phyloP scores from a whole-genome alignment of 352 stramenopile genomes.

The Globisporangium nunn region DNA sequence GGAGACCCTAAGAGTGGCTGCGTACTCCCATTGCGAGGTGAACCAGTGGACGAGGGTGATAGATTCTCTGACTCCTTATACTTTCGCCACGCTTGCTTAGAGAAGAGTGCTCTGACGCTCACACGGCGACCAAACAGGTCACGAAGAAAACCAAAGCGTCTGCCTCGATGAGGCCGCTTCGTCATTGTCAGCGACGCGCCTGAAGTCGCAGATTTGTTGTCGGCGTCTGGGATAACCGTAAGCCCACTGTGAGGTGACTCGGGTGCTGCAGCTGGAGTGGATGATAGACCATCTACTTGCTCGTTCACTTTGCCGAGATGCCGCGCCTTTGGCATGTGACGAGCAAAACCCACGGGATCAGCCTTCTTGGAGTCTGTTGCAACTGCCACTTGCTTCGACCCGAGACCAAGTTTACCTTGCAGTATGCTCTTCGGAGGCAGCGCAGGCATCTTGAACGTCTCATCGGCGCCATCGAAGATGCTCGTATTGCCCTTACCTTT shows the following conservation, averaged over 20 bases:
- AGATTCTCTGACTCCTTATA: constrained; percentile 37
- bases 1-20: constrained; percentile 10
- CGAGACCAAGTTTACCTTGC: constrained; percentile 9
- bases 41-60: constrained; percentile 11
- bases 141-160: constrained; percentile 30
- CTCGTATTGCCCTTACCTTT: constrained; percentile 50
- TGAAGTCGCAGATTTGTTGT: not conserved
- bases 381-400: not conserved
- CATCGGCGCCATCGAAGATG: constrained; percentile 45
- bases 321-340: constrained; percentile 1
- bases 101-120: constrained; percentile 30
- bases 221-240: not conserved
- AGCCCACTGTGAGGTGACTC: not conserved
- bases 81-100: constrained; percentile 48
- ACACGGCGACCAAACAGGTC: constrained; percentile 27
- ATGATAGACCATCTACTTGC: not conserved
- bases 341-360: not conserved
- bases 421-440: constrained; percentile 48
- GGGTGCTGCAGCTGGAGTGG: not conserved
- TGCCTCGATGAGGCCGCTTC: constrained; percentile 6
- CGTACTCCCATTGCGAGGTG: constrained; percentile 11
- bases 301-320: constrained; percentile 9
- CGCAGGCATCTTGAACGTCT: constrained; percentile 78
- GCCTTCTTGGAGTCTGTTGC: not conserved
- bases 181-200: constrained; percentile 10